Evolutionary conservation across 1,284 basidiomycete genomes (phyloP).

Genomic region (Naganishia sp.): DNA sequence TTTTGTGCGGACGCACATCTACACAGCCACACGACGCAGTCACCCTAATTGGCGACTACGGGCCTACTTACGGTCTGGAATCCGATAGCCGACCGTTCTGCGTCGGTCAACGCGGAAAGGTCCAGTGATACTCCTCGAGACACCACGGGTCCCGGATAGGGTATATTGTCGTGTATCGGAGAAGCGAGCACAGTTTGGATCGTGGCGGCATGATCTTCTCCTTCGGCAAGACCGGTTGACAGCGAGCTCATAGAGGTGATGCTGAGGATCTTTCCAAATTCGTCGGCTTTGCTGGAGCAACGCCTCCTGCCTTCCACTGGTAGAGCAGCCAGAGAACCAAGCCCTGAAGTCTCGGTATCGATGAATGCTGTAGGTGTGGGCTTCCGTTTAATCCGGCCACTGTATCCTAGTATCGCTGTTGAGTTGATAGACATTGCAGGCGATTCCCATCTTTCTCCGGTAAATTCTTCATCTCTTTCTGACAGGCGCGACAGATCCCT

Average conservation of each 20-base stretch:
- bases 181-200: conserved; percentile 14
- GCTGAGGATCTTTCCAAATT: conserved; percentile 5
- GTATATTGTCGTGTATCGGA: conserved; percentile 4
- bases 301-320: conserved; percentile 2
- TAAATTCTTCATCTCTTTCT: conserved; percentile 15
- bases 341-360: not conserved
- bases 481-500: conserved; percentile 24
- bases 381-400: not conserved
- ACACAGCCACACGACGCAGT: too few species aligned
- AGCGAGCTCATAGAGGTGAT: conserved; percentile 20
- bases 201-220: conserved; percentile 8
- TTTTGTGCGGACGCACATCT: too few species aligned
- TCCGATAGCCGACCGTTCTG: conserved; percentile 6
- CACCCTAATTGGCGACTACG: too few species aligned
- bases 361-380: not conserved
- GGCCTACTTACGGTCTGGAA: not conserved
- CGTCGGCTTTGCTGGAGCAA: not conserved
- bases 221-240: conserved; percentile 18
- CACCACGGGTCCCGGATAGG: conserved; percentile 3
- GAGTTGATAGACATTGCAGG: not conserved
- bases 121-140: conserved; percentile 15
- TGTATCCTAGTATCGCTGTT: not conserved
- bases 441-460: not conserved
- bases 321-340: not conserved
- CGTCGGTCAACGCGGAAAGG: conserved; percentile 19